Conservation (phyloP, 345 rosid genomes). For the Gossypium longicalyx region DNA sequence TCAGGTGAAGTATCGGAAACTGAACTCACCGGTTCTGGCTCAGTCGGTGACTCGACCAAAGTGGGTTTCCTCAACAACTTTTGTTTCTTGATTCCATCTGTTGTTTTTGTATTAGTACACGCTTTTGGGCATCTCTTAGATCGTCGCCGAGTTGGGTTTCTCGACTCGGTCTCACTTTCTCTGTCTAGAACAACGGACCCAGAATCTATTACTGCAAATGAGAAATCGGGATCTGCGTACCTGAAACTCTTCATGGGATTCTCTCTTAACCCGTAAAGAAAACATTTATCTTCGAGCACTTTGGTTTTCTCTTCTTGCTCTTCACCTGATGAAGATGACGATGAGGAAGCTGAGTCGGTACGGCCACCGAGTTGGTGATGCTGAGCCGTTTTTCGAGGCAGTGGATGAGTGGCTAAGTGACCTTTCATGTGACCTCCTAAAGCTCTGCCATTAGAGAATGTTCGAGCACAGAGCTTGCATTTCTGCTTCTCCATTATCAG, state of each 20-base stretch:
- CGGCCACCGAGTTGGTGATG: slow-evolving; percentile 23
- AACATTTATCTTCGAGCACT: slow-evolving; percentile 33
- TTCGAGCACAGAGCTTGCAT: slow-evolving; percentile 77
- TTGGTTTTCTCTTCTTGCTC: slow-evolving; percentile 18
- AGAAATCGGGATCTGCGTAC: slow-evolving; percentile 64
- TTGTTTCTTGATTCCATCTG: slow-evolving; percentile 17
- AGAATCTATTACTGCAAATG: slow-evolving; percentile 34
- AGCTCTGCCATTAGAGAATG: slow-evolving; percentile 81
- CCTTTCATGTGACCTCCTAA: slow-evolving; percentile 97
- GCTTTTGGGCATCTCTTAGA: slow-evolving; percentile 36
- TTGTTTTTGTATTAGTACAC: slow-evolving; percentile 12
- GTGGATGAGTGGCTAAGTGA: slow-evolving; percentile 56
- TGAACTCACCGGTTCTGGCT: slow-evolving; percentile 82
- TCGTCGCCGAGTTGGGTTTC: slow-evolving; percentile 55
- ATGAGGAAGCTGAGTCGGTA: slow-evolving; percentile 35
- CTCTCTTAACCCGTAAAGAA: slow-evolving; percentile 53
- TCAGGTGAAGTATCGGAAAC: slow-evolving; percentile 68
- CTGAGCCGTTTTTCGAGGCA: slow-evolving; percentile 24
- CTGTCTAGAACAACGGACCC: slow-evolving; percentile 47
- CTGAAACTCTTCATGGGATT: slow-evolving; percentile 65
- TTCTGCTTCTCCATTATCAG: slow-evolving; percentile 61
- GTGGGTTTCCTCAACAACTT: slow-evolving; percentile 19
- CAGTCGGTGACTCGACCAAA: slow-evolving; percentile 28
- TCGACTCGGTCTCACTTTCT: slow-evolving; percentile 79
- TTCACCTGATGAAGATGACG: slow-evolving; percentile 45